A percentile compares a stretch with the other conserved stretches of the same genome.
These are phyloP conservation scores for Epichloe hybrida DNA, from an alignment of 2,329 filamentous ascomycete species.

Conservation along the genomic window DNA sequence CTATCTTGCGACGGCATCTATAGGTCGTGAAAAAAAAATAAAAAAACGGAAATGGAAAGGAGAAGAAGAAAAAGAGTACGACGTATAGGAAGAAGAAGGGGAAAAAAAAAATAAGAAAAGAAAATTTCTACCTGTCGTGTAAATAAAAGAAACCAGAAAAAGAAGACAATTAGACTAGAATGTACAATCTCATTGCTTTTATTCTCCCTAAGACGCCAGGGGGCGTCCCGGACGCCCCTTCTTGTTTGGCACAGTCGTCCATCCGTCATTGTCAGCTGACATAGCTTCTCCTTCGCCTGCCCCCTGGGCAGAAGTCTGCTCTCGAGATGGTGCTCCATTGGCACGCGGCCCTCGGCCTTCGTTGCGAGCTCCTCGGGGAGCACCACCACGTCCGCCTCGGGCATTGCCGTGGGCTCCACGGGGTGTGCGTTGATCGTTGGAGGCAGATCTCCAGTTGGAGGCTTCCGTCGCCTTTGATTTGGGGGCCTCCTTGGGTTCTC, in stretches of 20 bases:
- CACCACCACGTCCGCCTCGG: conserved; percentile 19
- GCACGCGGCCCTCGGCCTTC: conserved; percentile 31
- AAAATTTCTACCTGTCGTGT: conserved; percentile 9
- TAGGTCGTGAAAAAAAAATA: conserved; percentile 14
- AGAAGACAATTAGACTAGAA: conserved; percentile 9
- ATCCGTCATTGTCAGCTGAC: conserved; percentile 44
- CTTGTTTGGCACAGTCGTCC: conserved; percentile 40
- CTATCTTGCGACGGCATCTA: conserved; percentile 20
- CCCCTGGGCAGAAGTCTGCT: conserved; percentile 22
- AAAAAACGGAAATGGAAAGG: not conserved
- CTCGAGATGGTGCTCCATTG: conserved; percentile 29
- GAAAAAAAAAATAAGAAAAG: conserved; percentile 16
- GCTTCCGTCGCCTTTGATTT: conserved; percentile 45
- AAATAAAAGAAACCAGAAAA: not conserved
- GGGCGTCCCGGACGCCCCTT: conserved; percentile 24
- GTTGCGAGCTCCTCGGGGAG: conserved; percentile 29
- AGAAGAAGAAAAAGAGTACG: not conserved
- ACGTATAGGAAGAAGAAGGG: conserved; percentile 7
- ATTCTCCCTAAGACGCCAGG: conserved; percentile 11
- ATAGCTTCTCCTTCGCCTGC: conserved; percentile 17
- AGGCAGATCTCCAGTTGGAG: conserved; percentile 45
- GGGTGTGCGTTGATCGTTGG: conserved; percentile 33
- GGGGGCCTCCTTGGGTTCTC: conserved; percentile 29
- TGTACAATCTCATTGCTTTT: conserved; percentile 21
- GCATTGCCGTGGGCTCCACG: conserved; percentile 29